Percentiles rank a stretch among this genome's conserved stretches.
phyloP scores from a whole-genome alignment of 129 eudicot genomes.

The Sambucus nigra region DNA sequence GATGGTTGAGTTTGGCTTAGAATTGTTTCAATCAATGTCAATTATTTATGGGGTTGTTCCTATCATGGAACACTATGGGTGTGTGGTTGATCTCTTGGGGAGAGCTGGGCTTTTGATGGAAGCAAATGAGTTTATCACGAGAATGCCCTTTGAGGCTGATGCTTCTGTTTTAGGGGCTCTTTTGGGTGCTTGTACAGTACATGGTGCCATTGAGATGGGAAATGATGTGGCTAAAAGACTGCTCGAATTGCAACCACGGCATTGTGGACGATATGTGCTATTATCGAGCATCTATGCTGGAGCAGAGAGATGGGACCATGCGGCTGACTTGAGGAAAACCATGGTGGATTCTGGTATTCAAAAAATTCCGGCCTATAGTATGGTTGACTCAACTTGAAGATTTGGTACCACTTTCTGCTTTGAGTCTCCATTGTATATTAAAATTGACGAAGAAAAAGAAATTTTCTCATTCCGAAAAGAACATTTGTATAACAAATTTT shows the following conservation, averaged over 20 bases:
- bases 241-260: constrained; percentile 42
- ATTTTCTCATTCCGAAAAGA: background rate
- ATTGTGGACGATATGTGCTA: constrained; percentile 50
- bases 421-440: no score
- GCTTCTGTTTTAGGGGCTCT: constrained; percentile 75
- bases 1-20: constrained; percentile 46
- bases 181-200: constrained; percentile 76
- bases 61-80: constrained; percentile 81
- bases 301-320: constrained; percentile 59
- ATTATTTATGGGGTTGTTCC: constrained; percentile 35
- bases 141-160: constrained; percentile 78
- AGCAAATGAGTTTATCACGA: constrained; percentile 45
- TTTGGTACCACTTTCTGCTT: constrained; percentile 1
- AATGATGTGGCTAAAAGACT: constrained; percentile 42
- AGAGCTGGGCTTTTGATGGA: constrained; percentile 64
- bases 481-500: background rate
- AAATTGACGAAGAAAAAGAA: no score
- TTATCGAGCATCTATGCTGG: constrained; percentile 64
- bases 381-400: constrained; percentile 16
- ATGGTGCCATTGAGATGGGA: constrained; percentile 60
- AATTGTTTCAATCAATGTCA: constrained; percentile 52
- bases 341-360: constrained; percentile 51
- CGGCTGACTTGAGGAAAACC: constrained; percentile 39
- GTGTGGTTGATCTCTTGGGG: constrained; percentile 75
- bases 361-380: constrained; percentile 58